phyloP scores from a whole-genome alignment of 768 basidiomycete genomes.

The Suillus lakei region DNA sequence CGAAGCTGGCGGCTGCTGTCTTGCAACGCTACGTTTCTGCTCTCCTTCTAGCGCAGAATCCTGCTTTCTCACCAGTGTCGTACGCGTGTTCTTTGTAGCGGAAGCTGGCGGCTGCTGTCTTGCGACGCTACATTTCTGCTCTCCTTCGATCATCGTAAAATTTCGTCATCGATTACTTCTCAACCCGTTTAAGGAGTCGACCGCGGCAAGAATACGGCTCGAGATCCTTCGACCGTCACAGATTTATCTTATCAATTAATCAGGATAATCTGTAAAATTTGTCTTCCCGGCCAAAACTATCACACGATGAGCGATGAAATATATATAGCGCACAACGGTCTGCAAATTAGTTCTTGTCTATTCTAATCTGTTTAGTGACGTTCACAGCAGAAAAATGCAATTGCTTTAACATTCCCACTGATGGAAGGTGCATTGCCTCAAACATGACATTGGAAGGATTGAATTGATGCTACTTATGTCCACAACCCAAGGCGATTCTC shows the following conservation, averaged over 20 bases:
- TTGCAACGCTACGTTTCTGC: not conserved
- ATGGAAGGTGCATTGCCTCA: not conserved
- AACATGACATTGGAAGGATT: not conserved
- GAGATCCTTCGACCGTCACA: not conserved
- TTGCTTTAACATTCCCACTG: not conserved
- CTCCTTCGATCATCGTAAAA: not conserved
- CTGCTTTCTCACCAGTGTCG: conserved; percentile 5
- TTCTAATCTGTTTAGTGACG: not conserved
- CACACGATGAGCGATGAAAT: not conserved
- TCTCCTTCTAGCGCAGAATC: not conserved
- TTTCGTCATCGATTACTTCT: not conserved
- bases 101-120: not conserved
- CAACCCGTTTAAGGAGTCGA: not conserved
- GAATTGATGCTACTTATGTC: not conserved
- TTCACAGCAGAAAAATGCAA: not conserved
- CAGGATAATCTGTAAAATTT: not conserved
- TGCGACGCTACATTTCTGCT: not conserved
- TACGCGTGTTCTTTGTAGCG: not conserved
- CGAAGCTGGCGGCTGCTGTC: not conserved
- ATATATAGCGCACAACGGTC: not conserved
- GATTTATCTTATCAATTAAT: not conserved
- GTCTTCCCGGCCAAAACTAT: not conserved
- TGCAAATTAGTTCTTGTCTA: not conserved
- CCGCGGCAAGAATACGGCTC: not conserved
- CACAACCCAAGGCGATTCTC: not conserved